phyloP scores from a whole-genome alignment of 2,329 filamentous ascomycete genomes.

The Teratosphaeria zuluensis region DNA sequence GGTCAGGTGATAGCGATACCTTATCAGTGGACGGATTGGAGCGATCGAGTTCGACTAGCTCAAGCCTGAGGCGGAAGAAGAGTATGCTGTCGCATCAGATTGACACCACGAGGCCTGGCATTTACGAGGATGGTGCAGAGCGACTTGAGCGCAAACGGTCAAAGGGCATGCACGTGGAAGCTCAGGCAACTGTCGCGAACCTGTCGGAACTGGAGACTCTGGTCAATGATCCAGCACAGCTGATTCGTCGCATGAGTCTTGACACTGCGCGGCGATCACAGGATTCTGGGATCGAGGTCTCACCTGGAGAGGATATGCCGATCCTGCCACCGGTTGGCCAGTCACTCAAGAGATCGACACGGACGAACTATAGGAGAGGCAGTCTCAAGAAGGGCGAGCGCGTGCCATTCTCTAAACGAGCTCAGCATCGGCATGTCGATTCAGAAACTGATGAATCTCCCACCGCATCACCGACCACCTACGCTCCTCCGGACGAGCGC shows the following conservation, averaged over 20 bases:
- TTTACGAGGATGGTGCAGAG: constrained; percentile 77
- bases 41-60: constrained; percentile 45
- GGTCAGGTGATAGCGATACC: constrained; percentile 59
- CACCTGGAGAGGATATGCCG: constrained; percentile 60
- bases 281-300: constrained; percentile 29
- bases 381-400: constrained; percentile 74
- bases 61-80: constrained; percentile 71
- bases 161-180: constrained; percentile 30
- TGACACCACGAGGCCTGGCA: constrained; percentile 52
- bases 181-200: constrained; percentile 52
- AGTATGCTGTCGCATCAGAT: constrained; percentile 93
- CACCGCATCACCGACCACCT: constrained; percentile 37
- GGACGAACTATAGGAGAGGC: constrained; percentile 82
- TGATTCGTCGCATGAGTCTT: constrained; percentile 61
- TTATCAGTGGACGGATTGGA: constrained; percentile 51
- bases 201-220: constrained; percentile 65
- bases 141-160: constrained; percentile 66
- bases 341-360: constrained; percentile 77
- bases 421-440: constrained; percentile 51
- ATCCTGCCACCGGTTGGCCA: constrained; percentile 71
- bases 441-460: constrained; percentile 47
- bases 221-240: constrained; percentile 65
- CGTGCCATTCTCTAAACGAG: constrained; percentile 63
- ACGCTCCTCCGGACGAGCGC: constrained; percentile 17
- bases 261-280: constrained; percentile 28